Evolutionary conservation across 495 filamentous ascomycete genomes (phyloP).

Genomic region (Jackrogersella multiformis): DNA sequence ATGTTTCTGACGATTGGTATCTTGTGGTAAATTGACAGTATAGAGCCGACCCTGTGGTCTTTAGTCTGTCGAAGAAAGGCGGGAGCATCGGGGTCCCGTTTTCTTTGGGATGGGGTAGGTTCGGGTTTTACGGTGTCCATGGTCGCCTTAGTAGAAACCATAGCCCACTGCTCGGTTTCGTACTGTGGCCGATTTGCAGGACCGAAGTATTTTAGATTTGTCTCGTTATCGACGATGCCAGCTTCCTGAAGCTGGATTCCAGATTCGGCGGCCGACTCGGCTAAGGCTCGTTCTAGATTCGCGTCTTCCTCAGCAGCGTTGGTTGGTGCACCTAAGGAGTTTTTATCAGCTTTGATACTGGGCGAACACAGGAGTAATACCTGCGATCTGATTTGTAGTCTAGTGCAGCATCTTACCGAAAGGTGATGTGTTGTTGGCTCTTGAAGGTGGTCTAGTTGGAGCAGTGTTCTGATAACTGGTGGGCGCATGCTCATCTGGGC

Average conservation of each 20-base stretch:
- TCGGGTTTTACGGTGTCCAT: conserved; percentile 30
- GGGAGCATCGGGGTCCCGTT: conserved; percentile 65
- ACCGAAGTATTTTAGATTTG: conserved; percentile 63
- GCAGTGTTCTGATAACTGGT: conserved; percentile 51
- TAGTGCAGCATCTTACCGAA: conserved; percentile 54
- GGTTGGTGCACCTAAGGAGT: conserved; percentile 50
- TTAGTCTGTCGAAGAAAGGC: conserved; percentile 74
- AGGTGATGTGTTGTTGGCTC: conserved; percentile 63
- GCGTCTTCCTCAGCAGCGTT: conserved; percentile 63
- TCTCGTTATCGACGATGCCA: conserved; percentile 51
- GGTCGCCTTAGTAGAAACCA: conserved; percentile 65
- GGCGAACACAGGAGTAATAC: conserved; percentile 37
- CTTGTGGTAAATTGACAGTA: conserved; percentile 82
- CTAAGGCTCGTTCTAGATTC: conserved; percentile 60
- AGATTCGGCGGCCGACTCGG: conserved; percentile 47
- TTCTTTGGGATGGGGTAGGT: conserved; percentile 60
- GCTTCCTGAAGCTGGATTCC: conserved; percentile 56
- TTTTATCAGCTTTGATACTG: conserved; percentile 33
- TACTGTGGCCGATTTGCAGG: conserved; percentile 79
- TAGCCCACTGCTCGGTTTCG: conserved; percentile 77
- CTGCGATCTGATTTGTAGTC: conserved; percentile 43
- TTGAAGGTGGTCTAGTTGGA: conserved; percentile 75
- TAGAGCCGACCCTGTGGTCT: conserved; percentile 68
- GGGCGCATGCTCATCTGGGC: conserved; percentile 59
- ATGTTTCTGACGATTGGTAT: conserved; percentile 84